Percentiles rank a stretch among this genome's conserved stretches.
Evolutionary conservation across 371 early-diverging fungal genomes (phyloP).

Genomic region (Rhizoclosmatium hyalinum): DNA sequence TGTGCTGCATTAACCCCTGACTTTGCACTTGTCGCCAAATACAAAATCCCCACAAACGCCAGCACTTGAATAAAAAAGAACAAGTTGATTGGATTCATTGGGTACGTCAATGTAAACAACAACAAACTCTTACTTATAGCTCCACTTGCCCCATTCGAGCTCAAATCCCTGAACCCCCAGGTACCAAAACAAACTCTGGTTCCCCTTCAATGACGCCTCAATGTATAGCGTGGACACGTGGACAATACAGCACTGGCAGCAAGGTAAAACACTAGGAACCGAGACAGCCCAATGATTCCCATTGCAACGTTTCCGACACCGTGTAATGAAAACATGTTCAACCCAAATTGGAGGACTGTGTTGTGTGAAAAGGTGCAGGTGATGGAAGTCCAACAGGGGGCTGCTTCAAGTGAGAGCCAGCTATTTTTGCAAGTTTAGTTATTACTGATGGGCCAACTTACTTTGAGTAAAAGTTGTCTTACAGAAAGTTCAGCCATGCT

Average conservation of each 20-base stretch:
- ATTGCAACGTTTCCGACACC: conserved; percentile 51
- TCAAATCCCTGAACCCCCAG: background rate
- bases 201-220: conserved; percentile 15
- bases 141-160: conserved; percentile 57
- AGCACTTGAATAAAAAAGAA: conserved; percentile 62
- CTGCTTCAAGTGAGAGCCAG: conserved; percentile 33
- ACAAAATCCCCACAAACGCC: conserved; percentile 53
- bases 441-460: background rate
- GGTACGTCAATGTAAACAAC: conserved; percentile 57
- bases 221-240: conserved; percentile 32
- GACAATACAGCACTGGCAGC: conserved; percentile 31
- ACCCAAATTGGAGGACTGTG: conserved; percentile 38
- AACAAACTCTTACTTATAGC: conserved; percentile 50
- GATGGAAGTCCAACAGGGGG: conserved; percentile 46
- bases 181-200: background rate
- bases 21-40: conserved; percentile 37
- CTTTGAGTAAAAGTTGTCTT: conserved; percentile 40
- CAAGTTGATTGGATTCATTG: conserved; percentile 47
- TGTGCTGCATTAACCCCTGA: conserved; percentile 56
- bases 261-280: conserved; percentile 57
- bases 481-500: conserved; percentile 30
- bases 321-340: conserved; percentile 65
- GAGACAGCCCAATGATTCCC: conserved; percentile 44
- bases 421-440: conserved; percentile 1
- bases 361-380: conserved; percentile 45